Percentiles rank a stretch among this genome's conserved stretches.
Evolutionary conservation across 2,329 filamentous ascomycete genomes (phyloP).

Genomic region (Metarhizium guizhouense): DNA sequence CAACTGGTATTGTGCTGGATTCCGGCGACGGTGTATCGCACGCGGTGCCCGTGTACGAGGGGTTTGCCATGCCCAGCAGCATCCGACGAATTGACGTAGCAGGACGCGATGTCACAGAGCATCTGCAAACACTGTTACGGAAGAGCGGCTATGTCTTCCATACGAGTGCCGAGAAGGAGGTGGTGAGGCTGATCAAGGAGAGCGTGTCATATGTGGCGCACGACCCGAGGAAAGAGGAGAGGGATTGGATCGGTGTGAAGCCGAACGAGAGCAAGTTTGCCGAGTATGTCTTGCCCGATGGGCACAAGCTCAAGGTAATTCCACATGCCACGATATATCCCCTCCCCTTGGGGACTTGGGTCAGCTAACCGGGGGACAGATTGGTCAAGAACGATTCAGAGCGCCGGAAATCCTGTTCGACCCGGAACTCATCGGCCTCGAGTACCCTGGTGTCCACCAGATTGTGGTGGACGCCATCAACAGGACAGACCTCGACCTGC

Average conservation of each 20-base stretch:
- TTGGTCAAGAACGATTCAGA: conserved; percentile 89
- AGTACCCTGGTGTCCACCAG: conserved; percentile 95
- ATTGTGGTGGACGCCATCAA: conserved; percentile 96
- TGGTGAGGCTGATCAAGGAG: conserved; percentile 97
- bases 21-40: conserved; percentile 95
- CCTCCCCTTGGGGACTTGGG: conserved; percentile 10
- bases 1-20: conserved; percentile 92
- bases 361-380: conserved; percentile 32
- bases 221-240: conserved; percentile 90
- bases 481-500: conserved; percentile 88
- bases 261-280: conserved; percentile 67
- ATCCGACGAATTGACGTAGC: conserved; percentile 95
- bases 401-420: conserved; percentile 97
- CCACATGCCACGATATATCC: neutral
- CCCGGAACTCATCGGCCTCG: conserved; percentile 90
- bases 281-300: conserved; percentile 87
- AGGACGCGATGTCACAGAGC: conserved; percentile 90
- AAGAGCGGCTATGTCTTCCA: conserved; percentile 94
- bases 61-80: conserved; percentile 91
- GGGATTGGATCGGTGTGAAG: conserved; percentile 82
- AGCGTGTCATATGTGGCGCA: conserved; percentile 83
- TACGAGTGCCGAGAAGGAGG: conserved; percentile 97
- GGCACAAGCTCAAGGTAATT: conserved; percentile 78
- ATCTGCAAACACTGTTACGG: conserved; percentile 81
- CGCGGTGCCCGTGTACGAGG: conserved; percentile 94